phyloP scores from a whole-genome alignment of 352 stramenopile genomes.

The Globisporangium emineosum region DNA sequence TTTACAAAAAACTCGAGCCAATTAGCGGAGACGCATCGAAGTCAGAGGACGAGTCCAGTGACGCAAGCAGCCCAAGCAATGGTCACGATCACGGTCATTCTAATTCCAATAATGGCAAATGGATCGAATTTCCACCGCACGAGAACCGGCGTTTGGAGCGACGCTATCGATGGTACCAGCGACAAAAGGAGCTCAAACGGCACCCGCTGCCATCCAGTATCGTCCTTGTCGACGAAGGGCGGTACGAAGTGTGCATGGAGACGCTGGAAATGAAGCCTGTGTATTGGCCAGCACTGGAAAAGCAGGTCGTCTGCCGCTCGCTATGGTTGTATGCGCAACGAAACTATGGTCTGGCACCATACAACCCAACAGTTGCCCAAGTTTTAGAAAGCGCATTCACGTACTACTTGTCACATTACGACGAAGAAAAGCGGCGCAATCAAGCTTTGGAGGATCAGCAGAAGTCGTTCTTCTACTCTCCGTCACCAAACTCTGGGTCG shows the following conservation, averaged over 20 bases:
- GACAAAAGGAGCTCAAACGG: slow-evolving; percentile 37
- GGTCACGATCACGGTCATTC: not conserved
- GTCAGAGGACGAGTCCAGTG: not conserved
- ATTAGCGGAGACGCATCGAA: not conserved
- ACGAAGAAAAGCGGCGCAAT: slow-evolving; percentile 57
- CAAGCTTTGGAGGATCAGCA: slow-evolving; percentile 44
- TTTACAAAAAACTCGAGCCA: slow-evolving; percentile 65
- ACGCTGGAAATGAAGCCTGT: slow-evolving; percentile 77
- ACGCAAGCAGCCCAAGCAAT: not conserved
- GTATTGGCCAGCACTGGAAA: slow-evolving; percentile 74
- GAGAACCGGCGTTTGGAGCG: slow-evolving; percentile 71
- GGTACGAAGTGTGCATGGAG: slow-evolving; percentile 75
- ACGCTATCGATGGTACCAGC: slow-evolving; percentile 63
- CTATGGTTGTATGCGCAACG: slow-evolving; percentile 78
- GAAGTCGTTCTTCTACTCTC: slow-evolving; percentile 46
- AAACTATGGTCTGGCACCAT: slow-evolving; percentile 82
- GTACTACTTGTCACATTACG: slow-evolving; percentile 72
- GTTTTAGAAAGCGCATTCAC: slow-evolving; percentile 63
- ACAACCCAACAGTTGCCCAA: slow-evolving; percentile 45
- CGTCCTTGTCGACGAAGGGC: slow-evolving; percentile 80
- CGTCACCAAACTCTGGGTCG: slow-evolving; percentile 14
- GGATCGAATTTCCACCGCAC: slow-evolving; percentile 77
- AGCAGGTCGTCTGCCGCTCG: slow-evolving; percentile 64
- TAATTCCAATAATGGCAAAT: slow-evolving; percentile 32
- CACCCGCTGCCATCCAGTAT: slow-evolving; percentile 43